Evolutionary conservation across 306 rosid species (phyloP).

Genomic region (Cajanus cajan): DNA sequence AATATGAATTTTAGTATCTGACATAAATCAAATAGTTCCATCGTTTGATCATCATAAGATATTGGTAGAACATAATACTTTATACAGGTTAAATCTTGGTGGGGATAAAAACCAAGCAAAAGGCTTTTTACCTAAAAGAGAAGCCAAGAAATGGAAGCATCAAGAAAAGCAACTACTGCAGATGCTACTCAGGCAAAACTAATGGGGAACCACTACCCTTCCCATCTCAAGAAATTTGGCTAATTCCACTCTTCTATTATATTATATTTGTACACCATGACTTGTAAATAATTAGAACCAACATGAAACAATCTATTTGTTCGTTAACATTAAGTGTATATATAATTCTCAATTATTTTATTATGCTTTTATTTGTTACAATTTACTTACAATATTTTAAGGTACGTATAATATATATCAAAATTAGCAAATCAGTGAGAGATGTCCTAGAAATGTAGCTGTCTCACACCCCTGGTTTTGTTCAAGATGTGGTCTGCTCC

Average conservation of each 20-base stretch:
- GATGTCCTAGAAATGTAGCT: no score
- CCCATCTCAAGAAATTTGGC: slow-evolving; percentile 1
- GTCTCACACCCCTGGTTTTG: no score
- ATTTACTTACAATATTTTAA: not conserved
- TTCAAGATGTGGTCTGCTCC: no score
- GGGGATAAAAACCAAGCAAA: not conserved
- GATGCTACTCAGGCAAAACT: slow-evolving; percentile 2
- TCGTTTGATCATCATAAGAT: slow-evolving; percentile 22
- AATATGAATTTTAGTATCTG: slow-evolving; percentile 29
- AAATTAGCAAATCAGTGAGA: not conserved
- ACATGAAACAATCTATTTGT: not conserved
- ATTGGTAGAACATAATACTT: not conserved
- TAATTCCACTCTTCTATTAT: not conserved
- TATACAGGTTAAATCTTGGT: slow-evolving; percentile 1
- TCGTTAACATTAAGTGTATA: not conserved
- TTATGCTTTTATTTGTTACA: not conserved
- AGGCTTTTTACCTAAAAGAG: not conserved
- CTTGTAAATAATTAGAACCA: not conserved
- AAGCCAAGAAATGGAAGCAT: not conserved
- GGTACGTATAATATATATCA: not conserved
- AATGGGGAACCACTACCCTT: no score
- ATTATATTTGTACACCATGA: no score
- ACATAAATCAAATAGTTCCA: slow-evolving; percentile 32
- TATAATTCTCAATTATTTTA: not conserved
- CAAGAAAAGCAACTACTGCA: not conserved